Percentiles rank a stretch among this genome's conserved stretches.
phyloP scores from a whole-genome alignment of 1,284 basidiomycete genomes.

The Leccinum griseonigrum region DNA sequence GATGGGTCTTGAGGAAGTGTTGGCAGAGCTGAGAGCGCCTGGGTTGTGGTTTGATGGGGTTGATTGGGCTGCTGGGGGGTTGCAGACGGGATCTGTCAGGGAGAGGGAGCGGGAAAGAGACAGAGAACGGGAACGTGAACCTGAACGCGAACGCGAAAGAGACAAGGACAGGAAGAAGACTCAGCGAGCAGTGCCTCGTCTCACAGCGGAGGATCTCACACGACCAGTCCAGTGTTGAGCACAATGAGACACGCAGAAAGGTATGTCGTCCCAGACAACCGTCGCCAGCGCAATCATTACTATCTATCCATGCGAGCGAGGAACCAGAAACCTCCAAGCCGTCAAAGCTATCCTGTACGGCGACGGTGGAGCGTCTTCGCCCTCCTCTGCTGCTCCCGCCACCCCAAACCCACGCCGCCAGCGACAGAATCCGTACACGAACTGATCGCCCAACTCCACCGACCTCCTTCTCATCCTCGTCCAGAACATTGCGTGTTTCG shows the following conservation, averaged over 20 bases:
- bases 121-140: slow-evolving; percentile 24
- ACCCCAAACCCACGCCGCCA: slow-evolving; percentile 6
- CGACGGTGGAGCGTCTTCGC: slow-evolving; percentile 65
- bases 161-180: slow-evolving; percentile 33
- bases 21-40: slow-evolving; percentile 51
- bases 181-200: slow-evolving; percentile 49
- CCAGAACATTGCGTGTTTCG: slow-evolving; percentile 80
- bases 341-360: slow-evolving; percentile 87
- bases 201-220: slow-evolving; percentile 47
- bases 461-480: slow-evolving; percentile 87
- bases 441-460: slow-evolving; percentile 82
- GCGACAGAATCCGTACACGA: slow-evolving; percentile 76
- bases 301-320: slow-evolving; percentile 65
- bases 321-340: slow-evolving; percentile 87
- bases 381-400: neutral
- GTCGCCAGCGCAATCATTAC: slow-evolving; percentile 38
- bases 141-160: slow-evolving; percentile 26
- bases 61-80: slow-evolving; percentile 45
- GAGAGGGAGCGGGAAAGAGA: slow-evolving; percentile 36
- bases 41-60: slow-evolving; percentile 66
- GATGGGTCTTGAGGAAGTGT: slow-evolving; percentile 62
- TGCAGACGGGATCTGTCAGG: slow-evolving; percentile 17
- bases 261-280: slow-evolving; percentile 46
- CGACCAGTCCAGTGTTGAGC: slow-evolving; percentile 73
- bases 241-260: slow-evolving; percentile 76